phyloP scores from a whole-genome alignment of 2,329 filamentous ascomycete genomes.

The Helotiales sp. region DNA sequence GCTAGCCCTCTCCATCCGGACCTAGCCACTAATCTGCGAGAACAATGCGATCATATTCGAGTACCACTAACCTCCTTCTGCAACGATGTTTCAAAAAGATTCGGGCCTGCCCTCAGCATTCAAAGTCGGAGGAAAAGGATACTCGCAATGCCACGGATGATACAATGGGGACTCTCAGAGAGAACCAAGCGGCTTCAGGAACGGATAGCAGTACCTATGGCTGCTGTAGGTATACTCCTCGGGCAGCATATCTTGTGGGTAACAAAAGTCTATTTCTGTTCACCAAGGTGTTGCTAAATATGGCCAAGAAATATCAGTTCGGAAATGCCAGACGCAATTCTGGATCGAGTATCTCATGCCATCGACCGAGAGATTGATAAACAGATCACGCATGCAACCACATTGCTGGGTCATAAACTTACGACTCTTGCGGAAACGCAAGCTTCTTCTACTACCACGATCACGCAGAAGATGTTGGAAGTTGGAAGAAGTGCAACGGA shows the following conservation, averaged over 20 bases:
- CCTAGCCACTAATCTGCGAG: background rate
- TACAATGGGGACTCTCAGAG: background rate
- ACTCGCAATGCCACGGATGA: background rate
- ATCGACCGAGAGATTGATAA: background rate
- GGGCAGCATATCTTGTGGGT: background rate
- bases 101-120: background rate
- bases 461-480: background rate
- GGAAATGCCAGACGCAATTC: background rate
- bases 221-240: background rate
- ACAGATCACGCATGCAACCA: background rate
- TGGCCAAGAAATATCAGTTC: background rate
- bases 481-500: background rate
- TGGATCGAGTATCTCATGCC: background rate
- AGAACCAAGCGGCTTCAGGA: background rate
- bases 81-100: background rate
- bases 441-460: background rate
- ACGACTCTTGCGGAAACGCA: background rate
- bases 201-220: background rate
- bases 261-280: background rate
- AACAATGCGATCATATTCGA: background rate
- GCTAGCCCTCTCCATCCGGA: background rate
- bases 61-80: background rate
- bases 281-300: background rate
- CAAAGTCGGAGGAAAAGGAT: background rate
- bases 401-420: background rate